phyloP scores from a whole-genome alignment of 805 yeast genomes.

The Cyberlindnera xylosilytica region DNA sequence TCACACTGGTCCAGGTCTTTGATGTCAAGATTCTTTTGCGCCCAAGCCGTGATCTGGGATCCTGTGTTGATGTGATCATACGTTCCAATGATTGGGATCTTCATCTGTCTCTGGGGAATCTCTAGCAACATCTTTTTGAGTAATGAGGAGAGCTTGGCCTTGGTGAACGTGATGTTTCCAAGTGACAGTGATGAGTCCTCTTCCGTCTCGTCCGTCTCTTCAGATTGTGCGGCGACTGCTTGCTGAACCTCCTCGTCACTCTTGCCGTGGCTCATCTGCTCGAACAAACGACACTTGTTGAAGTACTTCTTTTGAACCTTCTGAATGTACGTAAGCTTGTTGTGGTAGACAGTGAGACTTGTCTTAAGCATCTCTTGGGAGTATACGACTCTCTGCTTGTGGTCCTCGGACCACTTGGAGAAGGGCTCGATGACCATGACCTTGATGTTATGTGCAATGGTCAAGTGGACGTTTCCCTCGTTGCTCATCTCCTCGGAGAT shows the following conservation, averaged over 20 bases:
- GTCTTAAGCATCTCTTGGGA: conserved; percentile 52
- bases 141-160: conserved; percentile 39
- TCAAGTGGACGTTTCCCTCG: conserved; percentile 58
- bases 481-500: conserved; percentile 49
- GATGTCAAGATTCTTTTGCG: conserved; percentile 44
- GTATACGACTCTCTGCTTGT: conserved; percentile 60
- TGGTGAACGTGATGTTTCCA: conserved; percentile 37
- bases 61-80: conserved; percentile 64
- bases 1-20: conserved; percentile 58
- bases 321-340: conserved; percentile 45
- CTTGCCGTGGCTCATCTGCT: conserved; percentile 53
- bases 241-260: conserved; percentile 41
- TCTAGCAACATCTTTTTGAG: conserved; percentile 41
- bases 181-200: conserved; percentile 29
- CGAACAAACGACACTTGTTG: conserved; percentile 72
- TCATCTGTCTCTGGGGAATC: conserved; percentile 52
- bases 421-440: conserved; percentile 67
- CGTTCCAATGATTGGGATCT: conserved; percentile 67
- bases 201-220: conserved; percentile 18
- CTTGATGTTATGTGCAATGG: conserved; percentile 60
- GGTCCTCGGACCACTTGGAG: conserved; percentile 70
- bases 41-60: conserved; percentile 56
- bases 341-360: conserved; percentile 51
- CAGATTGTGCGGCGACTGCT: conserved; percentile 14
- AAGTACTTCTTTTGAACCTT: conserved; percentile 64